Evolutionary conservation across 805 yeast genomes (phyloP), one percentile per base, ranked within the genome.

Genomic region (Metschnikowia baotianmanensis): DNA sequence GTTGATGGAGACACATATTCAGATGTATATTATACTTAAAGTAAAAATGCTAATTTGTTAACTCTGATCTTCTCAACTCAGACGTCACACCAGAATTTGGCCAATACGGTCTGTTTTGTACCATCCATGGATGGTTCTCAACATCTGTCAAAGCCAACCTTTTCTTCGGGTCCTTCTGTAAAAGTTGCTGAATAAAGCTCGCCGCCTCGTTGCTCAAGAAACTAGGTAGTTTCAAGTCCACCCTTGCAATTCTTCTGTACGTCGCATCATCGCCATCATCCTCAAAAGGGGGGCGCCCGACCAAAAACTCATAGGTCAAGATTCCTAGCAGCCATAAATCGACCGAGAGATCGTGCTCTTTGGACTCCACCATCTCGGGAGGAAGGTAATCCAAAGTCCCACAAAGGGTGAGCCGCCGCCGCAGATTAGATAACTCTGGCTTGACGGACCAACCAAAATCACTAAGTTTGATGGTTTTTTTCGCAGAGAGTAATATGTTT

Each of bases 361-460:
- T 80, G 1, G 86, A 81, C 46, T 84, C 93, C 6, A 91, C 86
- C 85, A 93, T 82, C 63, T 91, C 99, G 6, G 99, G 99, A 0
- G 98, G 95, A 12, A 93, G 64, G 53, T 91, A 91, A 62, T 93
- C 98, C 29, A 91, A 68, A 0, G 99, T 93, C 0, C 99, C 98
- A 63, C 98, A 93, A 68, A 93, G 76, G 0, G 98, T 91, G 12
- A 80, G 72, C 9, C 51, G 42, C 9, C 52, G 48, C 9, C 44
- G 45, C 15, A 42, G 30, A 2, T 53, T 33, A 17, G 48, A 38
- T 13, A 28, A 25, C 13, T 36, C 52, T 21, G 46, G 34, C 13
- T 80, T 80, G 47, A 90, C 91, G 41, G 95, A 84, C 97, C 97
- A 91, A 11, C 99, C 99, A 59, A 93, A 91, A 63, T 91, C 99